Evolutionary conservation across 2,329 filamentous ascomycete genomes (phyloP).

Genomic region (Aureobasidium leucospermi): DNA sequence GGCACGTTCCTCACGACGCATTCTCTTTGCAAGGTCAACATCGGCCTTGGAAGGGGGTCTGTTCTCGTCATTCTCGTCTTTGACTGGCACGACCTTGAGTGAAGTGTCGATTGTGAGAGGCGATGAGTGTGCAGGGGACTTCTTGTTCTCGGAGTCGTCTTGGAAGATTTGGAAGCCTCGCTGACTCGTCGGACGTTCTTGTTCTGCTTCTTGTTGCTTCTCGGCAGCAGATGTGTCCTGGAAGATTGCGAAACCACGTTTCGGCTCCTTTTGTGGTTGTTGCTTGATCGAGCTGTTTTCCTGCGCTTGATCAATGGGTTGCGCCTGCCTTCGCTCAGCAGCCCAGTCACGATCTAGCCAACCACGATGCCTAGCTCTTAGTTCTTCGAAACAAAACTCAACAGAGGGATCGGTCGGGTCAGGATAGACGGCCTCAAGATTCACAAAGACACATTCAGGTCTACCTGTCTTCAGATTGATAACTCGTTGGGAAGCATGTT

Average conservation of each 20-base stretch:
- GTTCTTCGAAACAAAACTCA: constrained; percentile 86
- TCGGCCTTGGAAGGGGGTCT: constrained; percentile 30
- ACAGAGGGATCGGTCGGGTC: constrained; percentile 58
- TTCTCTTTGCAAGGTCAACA: constrained; percentile 38
- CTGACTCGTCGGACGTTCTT: constrained; percentile 14
- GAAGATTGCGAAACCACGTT: constrained; percentile 16
- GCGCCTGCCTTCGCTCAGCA: constrained; percentile 12
- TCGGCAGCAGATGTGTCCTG: constrained; percentile 11
- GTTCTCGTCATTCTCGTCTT: constrained; percentile 43
- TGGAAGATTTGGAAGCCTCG: constrained; percentile 14
- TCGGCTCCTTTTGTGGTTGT: constrained; percentile 12
- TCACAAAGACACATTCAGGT: constrained; percentile 79
- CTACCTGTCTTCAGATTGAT: constrained; percentile 76
- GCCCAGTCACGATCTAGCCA: constrained; percentile 45
- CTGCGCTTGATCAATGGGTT: background rate
- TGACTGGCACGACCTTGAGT: constrained; percentile 26
- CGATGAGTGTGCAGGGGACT: background rate
- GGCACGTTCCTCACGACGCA: constrained; percentile 41
- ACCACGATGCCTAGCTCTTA: constrained; percentile 71
- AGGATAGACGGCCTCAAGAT: constrained; percentile 79
- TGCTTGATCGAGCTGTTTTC: background rate
- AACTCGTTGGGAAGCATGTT: constrained; percentile 64
- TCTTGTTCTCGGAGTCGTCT: constrained; percentile 17
- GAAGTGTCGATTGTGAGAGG: constrained; percentile 20
- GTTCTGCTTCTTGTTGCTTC: background rate